phyloP scores from a whole-genome alignment of 768 basidiomycete genomes.

The Amanita fuliginea region DNA sequence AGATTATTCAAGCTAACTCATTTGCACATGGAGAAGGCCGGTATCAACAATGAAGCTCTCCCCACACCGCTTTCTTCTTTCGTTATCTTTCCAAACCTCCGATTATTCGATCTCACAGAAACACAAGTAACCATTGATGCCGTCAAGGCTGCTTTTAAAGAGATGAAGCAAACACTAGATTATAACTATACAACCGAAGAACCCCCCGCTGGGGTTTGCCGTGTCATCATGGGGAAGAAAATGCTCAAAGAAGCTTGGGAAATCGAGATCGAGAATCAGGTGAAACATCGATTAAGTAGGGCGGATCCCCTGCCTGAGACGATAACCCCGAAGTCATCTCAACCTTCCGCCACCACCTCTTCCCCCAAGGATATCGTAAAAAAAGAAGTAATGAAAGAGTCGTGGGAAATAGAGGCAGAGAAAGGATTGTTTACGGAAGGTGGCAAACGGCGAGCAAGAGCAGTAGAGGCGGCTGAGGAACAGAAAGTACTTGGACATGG shows the following conservation, averaged over 20 bases:
- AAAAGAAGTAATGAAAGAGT: conserved; percentile 43
- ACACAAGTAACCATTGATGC: conserved; percentile 44
- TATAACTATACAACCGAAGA: conserved; percentile 46
- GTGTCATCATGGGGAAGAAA: conserved; percentile 58
- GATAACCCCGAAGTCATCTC: background rate
- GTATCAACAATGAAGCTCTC: conserved; percentile 53
- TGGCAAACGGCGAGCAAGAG: conserved; percentile 53
- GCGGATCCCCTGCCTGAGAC: background rate
- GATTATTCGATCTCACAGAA: conserved; percentile 54
- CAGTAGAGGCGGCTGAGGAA: conserved; percentile 29
- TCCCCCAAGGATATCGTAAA: conserved; percentile 6
- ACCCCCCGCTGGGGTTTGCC: conserved; percentile 38
- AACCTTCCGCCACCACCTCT: conserved; percentile 7
- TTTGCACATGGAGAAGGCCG: conserved; percentile 41
- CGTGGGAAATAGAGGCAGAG: conserved; percentile 77
- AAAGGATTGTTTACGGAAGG: conserved; percentile 68
- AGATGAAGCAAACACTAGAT: conserved; percentile 37
- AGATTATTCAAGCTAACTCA: conserved; percentile 43
- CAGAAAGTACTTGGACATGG: conserved; percentile 17
- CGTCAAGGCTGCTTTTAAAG: conserved; percentile 32
- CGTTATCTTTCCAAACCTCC: conserved; percentile 38
- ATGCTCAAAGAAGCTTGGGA: conserved; percentile 74
- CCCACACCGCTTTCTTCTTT: conserved; percentile 26
- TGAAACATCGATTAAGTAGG: conserved; percentile 17
- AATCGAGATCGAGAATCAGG: conserved; percentile 52